phyloP scores from a whole-genome alignment of 169 alveolate species.

The Plasmodium billcollinsi region DNA sequence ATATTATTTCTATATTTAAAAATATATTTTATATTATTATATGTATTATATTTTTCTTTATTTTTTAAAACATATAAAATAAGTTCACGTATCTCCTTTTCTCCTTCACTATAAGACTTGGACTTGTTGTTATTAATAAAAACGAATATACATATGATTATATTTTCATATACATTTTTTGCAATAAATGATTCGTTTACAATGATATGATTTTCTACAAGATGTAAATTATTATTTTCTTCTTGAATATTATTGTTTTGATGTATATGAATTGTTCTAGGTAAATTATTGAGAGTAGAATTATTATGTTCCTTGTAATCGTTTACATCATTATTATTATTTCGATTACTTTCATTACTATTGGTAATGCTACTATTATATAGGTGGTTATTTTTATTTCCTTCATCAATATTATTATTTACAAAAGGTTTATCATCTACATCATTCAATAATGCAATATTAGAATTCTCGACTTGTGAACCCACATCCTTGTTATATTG shows the following conservation, averaged over 20 bases:
- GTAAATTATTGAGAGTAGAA: no score
- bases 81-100: conserved; percentile 61
- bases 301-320: background rate
- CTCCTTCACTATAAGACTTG: conserved; percentile 25
- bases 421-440: background rate
- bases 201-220: background rate
- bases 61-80: conserved; percentile 33
- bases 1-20: conserved; percentile 65
- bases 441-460: no score
- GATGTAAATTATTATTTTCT: background rate
- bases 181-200: background rate
- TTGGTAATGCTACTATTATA: background rate
- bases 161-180: conserved; percentile 4
- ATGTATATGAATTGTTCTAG: no score
- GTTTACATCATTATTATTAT: background rate
- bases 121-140: conserved; percentile 15
- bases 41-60: conserved; percentile 18
- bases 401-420: background rate
- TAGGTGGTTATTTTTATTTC: background rate
- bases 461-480: background rate
- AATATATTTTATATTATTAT: conserved; percentile 11
- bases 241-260: no score
- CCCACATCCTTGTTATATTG: background rate
- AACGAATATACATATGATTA: conserved; percentile 30
- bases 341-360: background rate